Evolutionary conservation across 2,329 filamentous ascomycete genomes (phyloP).

Genomic region (Xylariaceae sp.): DNA sequence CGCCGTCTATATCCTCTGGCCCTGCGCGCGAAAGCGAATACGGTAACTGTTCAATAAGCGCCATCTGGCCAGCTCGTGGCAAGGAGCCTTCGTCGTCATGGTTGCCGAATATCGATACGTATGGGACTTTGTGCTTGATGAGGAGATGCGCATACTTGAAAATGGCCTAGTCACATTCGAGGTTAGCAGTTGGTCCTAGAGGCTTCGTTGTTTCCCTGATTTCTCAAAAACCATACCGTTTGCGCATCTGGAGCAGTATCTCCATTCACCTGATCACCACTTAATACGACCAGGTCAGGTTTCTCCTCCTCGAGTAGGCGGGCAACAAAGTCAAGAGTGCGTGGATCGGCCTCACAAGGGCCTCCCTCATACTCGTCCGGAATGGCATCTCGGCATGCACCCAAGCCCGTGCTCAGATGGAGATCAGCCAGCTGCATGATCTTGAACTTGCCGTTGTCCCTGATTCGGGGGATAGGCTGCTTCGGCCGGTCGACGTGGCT

Average conservation of each 20-base stretch:
- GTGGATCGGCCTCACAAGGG: constrained; percentile 83
- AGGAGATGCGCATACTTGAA: constrained; percentile 88
- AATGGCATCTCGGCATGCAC: constrained; percentile 78
- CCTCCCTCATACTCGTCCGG: constrained; percentile 67
- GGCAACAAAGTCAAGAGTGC: constrained; percentile 84
- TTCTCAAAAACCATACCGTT: constrained; percentile 49
- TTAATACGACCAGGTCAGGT: constrained; percentile 85
- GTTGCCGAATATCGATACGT: constrained; percentile 92
- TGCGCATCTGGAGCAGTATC: constrained; percentile 88
- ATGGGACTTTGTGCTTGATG: constrained; percentile 82
- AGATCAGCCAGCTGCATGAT: constrained; percentile 95
- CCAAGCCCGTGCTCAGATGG: constrained; percentile 85
- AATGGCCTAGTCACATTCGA: constrained; percentile 54
- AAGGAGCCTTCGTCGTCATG: constrained; percentile 91
- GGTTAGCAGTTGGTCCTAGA: constrained; percentile 19
- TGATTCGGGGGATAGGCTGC: constrained; percentile 64
- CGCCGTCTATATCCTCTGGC: constrained; percentile 76
- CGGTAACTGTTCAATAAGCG: constrained; percentile 76
- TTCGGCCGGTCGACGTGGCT: constrained; percentile 58
- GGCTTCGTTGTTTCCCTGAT: background rate
- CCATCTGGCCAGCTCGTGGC: constrained; percentile 73
- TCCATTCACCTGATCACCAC: constrained; percentile 92
- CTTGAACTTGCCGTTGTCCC: constrained; percentile 90
- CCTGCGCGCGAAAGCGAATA: constrained; percentile 85
- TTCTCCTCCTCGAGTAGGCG: constrained; percentile 85